Base-by-base conservation (phyloP, 768 basidiomycete species). In the Rossbeevera mucosa region DNA sequence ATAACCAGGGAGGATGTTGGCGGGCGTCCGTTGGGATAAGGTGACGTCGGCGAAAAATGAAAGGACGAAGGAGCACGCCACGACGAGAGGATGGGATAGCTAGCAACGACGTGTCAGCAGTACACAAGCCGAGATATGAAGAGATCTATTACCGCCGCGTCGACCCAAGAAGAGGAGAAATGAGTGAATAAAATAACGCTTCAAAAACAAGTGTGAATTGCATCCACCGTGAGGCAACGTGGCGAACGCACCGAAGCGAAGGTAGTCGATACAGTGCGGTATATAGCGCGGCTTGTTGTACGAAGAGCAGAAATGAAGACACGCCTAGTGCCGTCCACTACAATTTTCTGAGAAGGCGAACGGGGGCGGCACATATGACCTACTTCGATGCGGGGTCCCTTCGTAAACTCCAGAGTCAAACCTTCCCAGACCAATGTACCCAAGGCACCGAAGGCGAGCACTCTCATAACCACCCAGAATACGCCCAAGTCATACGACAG, bases 401-500 rank as follows among this genome's bases (percentile, higher is more conserved):
- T 82, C 45, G 72, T 71, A 54, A 81, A 63, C 60, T 82, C 76
- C 4, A 80, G 79, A 0, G 80, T 81, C 44, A 73, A 54, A 1
- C 70, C 75, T 55, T 83, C 82, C 83, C 86, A 83, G 18, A 80
- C 67, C 42, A 87, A 58, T 40, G 81, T 76, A 18, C 80, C 82
- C 48, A 88, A 60, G n/a, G 80, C 85, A n/a, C 81, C 85, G 58
- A 82, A 81, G 3, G 84, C 85, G 48, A 91, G 72, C 45, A 88
- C 76, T 55, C 86, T 74, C 72, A 90, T 83, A 29, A 86, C 74
- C 13, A 88, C 74, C 89, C 88, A 91, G 62, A 89, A 84, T 8
- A 86, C 78, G 7, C 84, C 83, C 20, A 84, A 79, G 64, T 88
- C 83, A 33, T 78, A 77, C 16, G 80, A 73, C 44, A 91, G 69